These are phyloP conservation scores for Mycena crocata DNA, from an alignment of 768 basidiomycete genomes.

Conservation along the genomic window DNA sequence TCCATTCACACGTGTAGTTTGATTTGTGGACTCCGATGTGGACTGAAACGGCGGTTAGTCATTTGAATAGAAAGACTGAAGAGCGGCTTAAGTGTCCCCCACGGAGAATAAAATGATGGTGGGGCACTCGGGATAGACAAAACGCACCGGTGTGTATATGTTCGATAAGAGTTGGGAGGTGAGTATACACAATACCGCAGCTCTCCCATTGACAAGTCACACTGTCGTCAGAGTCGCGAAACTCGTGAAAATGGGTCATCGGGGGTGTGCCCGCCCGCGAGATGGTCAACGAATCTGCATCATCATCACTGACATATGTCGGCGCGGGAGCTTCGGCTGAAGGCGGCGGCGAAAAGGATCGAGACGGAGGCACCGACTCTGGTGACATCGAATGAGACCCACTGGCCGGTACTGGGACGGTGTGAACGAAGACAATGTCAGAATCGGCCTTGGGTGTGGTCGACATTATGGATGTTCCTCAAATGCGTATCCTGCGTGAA, in stretches of 20 bases:
- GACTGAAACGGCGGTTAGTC: conserved; percentile 52
- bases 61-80: background rate
- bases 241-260: conserved; percentile 29
- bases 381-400: conserved; percentile 14
- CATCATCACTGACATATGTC: conserved; percentile 21
- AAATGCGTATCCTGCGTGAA: background rate
- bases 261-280: conserved; percentile 18
- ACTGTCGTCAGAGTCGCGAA: conserved; percentile 59
- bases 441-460: background rate
- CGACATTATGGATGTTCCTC: background rate
- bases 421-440: conserved; percentile 31
- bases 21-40: conserved; percentile 89
- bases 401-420: conserved; percentile 19
- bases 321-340: background rate
- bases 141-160: conserved; percentile 85
- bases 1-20: conserved; percentile 92
- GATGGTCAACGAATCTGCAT: conserved; percentile 11
- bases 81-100: background rate
- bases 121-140: no score
- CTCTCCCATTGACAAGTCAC: conserved; percentile 88
- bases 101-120: background rate
- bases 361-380: conserved; percentile 16
- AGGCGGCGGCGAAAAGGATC: conserved; percentile 9
- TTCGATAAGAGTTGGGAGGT: conserved; percentile 79
- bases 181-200: conserved; percentile 79